These are phyloP conservation scores for Scutellaria galericulata DNA, from an alignment of 257 asterid species.

Conservation along the genomic window DNA sequence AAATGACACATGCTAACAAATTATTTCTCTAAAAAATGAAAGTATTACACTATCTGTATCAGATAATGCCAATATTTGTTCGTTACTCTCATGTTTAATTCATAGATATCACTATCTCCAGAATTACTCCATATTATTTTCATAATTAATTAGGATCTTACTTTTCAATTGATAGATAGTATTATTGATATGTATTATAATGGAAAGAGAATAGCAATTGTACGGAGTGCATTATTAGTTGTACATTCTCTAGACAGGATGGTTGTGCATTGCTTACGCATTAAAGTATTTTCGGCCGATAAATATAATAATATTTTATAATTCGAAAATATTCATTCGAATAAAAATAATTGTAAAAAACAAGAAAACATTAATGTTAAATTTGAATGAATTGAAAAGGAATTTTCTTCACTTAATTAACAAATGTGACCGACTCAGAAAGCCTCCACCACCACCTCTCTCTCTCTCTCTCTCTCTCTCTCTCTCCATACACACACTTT, in stretches of 20 bases:
- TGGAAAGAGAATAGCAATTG: not conserved
- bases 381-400: slow-evolving; percentile 34
- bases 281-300: not conserved
- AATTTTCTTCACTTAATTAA: slow-evolving; percentile 20
- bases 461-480: slow-evolving; percentile 31
- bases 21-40: too few relatives aligned
- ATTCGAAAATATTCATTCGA: slow-evolving; percentile 26
- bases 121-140: not conserved
- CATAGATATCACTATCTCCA: not conserved
- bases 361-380: not conserved
- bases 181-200: not conserved
- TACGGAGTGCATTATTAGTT: slow-evolving; percentile 9
- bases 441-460: slow-evolving; percentile 21
- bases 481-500: slow-evolving; percentile 24
- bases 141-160: not conserved
- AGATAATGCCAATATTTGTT: not conserved
- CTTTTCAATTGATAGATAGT: not conserved
- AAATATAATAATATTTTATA: not conserved
- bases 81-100: not conserved
- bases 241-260: not conserved
- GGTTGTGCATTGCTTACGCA: slow-evolving; percentile 9
- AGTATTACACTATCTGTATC: too few relatives aligned
- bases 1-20: too few relatives aligned
- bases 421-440: slow-evolving; percentile 44
- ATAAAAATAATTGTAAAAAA: not conserved